These are phyloP conservation scores for Aspergillus pseudoviridinutans DNA, from an alignment of 2,329 filamentous ascomycete species.

Conservation along the genomic window DNA sequence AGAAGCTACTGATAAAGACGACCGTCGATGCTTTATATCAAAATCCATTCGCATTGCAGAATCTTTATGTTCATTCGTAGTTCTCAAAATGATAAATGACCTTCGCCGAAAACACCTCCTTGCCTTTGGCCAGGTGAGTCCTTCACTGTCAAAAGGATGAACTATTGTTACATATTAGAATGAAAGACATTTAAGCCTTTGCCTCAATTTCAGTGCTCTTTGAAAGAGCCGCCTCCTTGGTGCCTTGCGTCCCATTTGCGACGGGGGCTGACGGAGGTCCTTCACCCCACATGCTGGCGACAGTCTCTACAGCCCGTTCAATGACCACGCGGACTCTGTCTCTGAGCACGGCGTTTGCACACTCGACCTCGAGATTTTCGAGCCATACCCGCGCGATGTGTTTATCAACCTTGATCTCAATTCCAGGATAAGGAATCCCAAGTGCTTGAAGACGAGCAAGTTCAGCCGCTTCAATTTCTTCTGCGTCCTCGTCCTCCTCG, in stretches of 20 bases:
- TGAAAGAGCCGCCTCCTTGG: conserved; percentile 9
- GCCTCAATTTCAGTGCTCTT: conserved; percentile 23
- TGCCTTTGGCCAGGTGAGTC: background rate
- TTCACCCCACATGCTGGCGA: conserved; percentile 62
- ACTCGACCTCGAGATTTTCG: conserved; percentile 87
- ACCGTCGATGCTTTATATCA: too few species aligned
- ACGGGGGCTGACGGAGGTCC: conserved; percentile 20
- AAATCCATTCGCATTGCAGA: background rate
- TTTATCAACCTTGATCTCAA: conserved; percentile 84
- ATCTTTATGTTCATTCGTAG: background rate
- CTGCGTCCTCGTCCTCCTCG: conserved; percentile 44
- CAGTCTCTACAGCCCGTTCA: conserved; percentile 82
- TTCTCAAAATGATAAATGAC: background rate
- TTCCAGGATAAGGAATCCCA: conserved; percentile 85
- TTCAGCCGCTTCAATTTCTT: conserved; percentile 61
- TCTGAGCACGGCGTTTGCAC: conserved; percentile 68
- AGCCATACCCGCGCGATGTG: conserved; percentile 86
- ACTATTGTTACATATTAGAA: conserved; percentile 16
- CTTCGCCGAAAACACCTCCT: background rate
- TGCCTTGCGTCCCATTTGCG: conserved; percentile 20
- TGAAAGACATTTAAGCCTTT: conserved; percentile 15
- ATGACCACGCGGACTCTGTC: conserved; percentile 86
- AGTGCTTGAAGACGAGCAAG: conserved; percentile 74
- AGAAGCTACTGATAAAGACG: too few species aligned
- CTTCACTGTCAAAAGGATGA: background rate